Conservation (phyloP, 116 monocot species). For the Phalaenopsis hybrid region DNA sequence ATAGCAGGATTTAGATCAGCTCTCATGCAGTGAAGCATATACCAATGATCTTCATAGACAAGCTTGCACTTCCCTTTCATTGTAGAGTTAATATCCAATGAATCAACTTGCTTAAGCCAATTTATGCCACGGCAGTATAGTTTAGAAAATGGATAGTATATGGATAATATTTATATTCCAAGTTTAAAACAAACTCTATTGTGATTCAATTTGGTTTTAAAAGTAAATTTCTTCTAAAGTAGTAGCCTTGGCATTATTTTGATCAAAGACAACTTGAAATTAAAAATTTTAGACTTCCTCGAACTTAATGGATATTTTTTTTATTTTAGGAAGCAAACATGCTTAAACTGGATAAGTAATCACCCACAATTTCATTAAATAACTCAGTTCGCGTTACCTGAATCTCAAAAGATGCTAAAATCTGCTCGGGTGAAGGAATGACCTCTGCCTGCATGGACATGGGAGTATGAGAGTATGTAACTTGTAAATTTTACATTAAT, state of each 20-base stretch:
- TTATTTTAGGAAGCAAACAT: background rate
- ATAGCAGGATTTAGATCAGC: too few relatives aligned
- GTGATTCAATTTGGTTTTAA: too few relatives aligned
- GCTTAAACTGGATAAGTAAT: background rate
- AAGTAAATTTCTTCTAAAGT: background rate
- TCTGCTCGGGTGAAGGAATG: constrained; percentile 68
- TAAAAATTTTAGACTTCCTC: background rate
- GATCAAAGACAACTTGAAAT: background rate
- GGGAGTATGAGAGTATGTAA: background rate
- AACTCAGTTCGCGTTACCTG: constrained; percentile 36
- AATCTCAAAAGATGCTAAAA: constrained; percentile 66
- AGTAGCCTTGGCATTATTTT: background rate
- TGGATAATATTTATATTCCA: too few relatives aligned
- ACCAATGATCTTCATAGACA: too few relatives aligned
- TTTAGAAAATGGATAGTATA: too few relatives aligned
- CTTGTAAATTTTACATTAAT: background rate
- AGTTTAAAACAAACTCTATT: too few relatives aligned
- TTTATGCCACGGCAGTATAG: too few relatives aligned
- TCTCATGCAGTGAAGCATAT: too few relatives aligned
- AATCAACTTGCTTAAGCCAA: too few relatives aligned
- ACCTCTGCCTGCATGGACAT: constrained; percentile 66
- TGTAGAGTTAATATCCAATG: too few relatives aligned
- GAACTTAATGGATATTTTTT: background rate
- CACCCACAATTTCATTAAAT: background rate
- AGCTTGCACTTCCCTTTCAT: too few relatives aligned